These are phyloP conservation scores for Pythium plurisporium DNA, from an alignment of 352 stramenopile species.

Conservation along the genomic window DNA sequence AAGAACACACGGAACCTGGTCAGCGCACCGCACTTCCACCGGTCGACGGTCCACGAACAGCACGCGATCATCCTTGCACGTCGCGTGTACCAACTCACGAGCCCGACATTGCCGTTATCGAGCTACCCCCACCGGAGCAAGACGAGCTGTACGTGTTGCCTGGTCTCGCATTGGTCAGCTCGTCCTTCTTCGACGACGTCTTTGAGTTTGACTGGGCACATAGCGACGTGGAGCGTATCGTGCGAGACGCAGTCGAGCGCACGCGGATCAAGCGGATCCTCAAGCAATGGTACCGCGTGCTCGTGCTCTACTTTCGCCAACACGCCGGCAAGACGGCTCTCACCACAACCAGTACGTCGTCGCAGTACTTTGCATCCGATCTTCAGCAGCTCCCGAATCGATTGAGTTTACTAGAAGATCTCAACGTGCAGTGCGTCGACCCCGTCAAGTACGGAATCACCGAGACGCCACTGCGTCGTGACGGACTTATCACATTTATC, in stretches of 20 bases:
- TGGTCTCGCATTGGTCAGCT: conserved; percentile 24
- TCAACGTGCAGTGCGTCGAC: conserved; percentile 55
- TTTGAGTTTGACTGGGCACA: conserved; percentile 53
- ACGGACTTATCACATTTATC: conserved; percentile 44
- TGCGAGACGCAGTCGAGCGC: conserved; percentile 63
- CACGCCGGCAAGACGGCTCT: conserved; percentile 36
- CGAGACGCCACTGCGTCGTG: conserved; percentile 41
- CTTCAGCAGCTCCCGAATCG: conserved; percentile 48
- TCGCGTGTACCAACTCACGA: not conserved
- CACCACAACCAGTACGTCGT: not conserved
- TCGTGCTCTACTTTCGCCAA: conserved; percentile 63
- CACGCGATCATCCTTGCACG: too few species aligned
- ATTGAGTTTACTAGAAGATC: conserved; percentile 48
- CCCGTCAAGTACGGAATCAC: conserved; percentile 38
- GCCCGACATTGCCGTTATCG: conserved; percentile 7
- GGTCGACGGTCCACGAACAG: not conserved
- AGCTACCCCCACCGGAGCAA: conserved; percentile 11
- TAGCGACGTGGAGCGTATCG: conserved; percentile 46
- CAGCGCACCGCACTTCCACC: not conserved
- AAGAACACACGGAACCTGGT: not conserved
- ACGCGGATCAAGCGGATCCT: conserved; percentile 46
- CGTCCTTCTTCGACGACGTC: conserved; percentile 32
- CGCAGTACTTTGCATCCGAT: conserved; percentile 10
- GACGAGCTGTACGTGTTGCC: conserved; percentile 29
- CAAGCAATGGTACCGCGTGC: conserved; percentile 42